Percentiles rank a stretch among this genome's conserved stretches.
phyloP scores from a whole-genome alignment of 805 yeast genomes.

The Cyberlindnera euphorbiiphila region DNA sequence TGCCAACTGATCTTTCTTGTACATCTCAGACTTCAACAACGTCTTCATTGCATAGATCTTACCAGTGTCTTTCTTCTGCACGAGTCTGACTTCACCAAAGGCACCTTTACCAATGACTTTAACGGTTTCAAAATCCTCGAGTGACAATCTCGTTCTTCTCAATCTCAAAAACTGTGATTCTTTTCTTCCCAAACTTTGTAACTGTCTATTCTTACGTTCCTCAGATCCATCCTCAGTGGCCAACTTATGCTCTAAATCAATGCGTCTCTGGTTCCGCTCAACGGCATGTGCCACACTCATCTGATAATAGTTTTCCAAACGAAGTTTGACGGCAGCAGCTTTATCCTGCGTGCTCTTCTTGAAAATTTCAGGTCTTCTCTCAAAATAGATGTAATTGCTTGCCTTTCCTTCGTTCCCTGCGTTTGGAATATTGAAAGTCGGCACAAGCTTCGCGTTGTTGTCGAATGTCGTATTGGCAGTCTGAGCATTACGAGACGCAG shows the following conservation, averaged over 20 bases:
- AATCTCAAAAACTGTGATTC: constrained; percentile 87
- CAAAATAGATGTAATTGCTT: constrained; percentile 27
- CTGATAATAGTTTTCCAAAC: constrained; percentile 88
- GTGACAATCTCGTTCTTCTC: constrained; percentile 84
- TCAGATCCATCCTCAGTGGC: constrained; percentile 61
- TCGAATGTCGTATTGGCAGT: constrained; percentile 8
- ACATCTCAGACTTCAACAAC: constrained; percentile 76
- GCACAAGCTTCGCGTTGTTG: constrained; percentile 6
- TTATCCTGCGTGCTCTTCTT: constrained; percentile 30
- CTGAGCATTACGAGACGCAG: constrained; percentile 15
- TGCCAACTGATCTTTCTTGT: constrained; percentile 89
- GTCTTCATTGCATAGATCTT: constrained; percentile 96
- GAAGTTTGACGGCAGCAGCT: constrained; percentile 52
- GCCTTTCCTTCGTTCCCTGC: constrained; percentile 1
- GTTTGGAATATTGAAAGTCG: constrained; percentile 13
- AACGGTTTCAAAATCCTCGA: constrained; percentile 91
- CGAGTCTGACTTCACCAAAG: constrained; percentile 94
- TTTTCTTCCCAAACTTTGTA: constrained; percentile 75
- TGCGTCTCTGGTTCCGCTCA: constrained; percentile 89
- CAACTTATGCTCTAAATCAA: constrained; percentile 80
- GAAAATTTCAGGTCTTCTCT: constrained; percentile 30
- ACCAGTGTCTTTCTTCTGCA: constrained; percentile 88
- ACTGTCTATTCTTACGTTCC: constrained; percentile 70
- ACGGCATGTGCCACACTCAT: constrained; percentile 90
- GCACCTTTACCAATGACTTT: constrained; percentile 99